Base-by-base conservation (phyloP, 495 filamentous ascomycete species). In the Talaromyces adpressus region DNA sequence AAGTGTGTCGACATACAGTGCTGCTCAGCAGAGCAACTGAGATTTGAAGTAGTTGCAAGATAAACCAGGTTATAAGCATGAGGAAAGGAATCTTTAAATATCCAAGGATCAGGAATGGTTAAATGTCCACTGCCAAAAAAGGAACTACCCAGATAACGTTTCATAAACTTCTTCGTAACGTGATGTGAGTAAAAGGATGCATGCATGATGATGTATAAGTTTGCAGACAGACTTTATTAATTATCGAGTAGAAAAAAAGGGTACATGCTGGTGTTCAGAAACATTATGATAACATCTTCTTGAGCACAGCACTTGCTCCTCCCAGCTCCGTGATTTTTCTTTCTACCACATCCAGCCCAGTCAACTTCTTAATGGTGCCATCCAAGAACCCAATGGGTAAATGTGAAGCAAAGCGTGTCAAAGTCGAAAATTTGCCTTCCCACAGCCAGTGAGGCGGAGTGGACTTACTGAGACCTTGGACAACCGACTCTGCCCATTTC, bases 321-420 rank as follows among this genome's bases (percentile, higher is more conserved):
- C 49, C 49, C 49, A 2, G 18, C 12, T 53, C 49, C 12, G 25
- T 25, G 49, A 53, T 6, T 53, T 23, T 53, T 25, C 20, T 53
- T 23, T 69, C 70, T 18, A 74, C 61, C 20, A 67, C 64, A 68
- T 73, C 72, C 53, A 77, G 36, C 11, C 71, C 70, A n/a, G 63
- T 67, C 68, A 72, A 62, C 57, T 66, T 68, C 69, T 71, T 71
- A 39, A 71, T 27, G 45, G 57, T 62, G 16, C 70, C 69, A 63
- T 77, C 73, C 30, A 75, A 66, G 29, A 66, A 59, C 14, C 71
- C 67, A 60, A 66, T 27, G 16, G 75, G 73, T 56, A 76, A 65
- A 29, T 69, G n/a, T 2, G 63, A 57, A 22, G 56, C 63, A 25
- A 75, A 32, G 61, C 71, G 54, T 16, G 57, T 65, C 25, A 72